Conservation (phyloP, 2,329 filamentous ascomycete species). For the Aureobasidium leucospermi region DNA sequence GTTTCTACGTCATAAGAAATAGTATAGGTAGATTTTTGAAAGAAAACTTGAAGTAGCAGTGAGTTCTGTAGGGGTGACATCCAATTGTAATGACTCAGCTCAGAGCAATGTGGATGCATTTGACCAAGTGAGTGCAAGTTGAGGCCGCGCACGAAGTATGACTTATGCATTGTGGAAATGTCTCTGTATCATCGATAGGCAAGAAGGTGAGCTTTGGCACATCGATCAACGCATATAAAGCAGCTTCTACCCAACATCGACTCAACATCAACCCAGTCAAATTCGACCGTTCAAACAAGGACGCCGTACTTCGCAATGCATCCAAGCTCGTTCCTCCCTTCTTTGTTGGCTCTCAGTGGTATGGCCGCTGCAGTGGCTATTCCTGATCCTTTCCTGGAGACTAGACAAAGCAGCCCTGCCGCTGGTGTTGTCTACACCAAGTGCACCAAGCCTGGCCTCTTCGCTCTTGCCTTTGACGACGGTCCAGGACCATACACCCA, state of each 20-base stretch:
- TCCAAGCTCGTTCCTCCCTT: not conserved
- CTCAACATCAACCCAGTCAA: too few species aligned
- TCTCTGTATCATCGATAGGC: not conserved
- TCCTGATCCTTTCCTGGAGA: not conserved
- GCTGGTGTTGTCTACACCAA: constrained; percentile 6
- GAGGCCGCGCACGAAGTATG: too few species aligned
- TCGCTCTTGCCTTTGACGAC: constrained; percentile 87
- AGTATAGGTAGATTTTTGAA: too few species aligned
- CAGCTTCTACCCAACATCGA: too few species aligned
- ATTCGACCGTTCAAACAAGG: too few species aligned
- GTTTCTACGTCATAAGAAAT: too few species aligned
- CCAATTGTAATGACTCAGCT: too few species aligned
- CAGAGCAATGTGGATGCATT: too few species aligned
- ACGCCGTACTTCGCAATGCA: not conserved
- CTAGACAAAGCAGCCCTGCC: not conserved
- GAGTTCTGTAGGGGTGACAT: too few species aligned
- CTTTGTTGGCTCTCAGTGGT: not conserved
- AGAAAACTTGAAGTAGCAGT: too few species aligned
- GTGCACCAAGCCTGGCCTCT: constrained; percentile 32
- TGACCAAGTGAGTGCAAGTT: too few species aligned
- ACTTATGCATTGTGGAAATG: not conserved
- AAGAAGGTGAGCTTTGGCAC: not conserved
- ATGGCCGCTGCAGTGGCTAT: not conserved
- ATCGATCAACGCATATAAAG: not conserved
- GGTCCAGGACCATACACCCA: constrained; percentile 66